Base-by-base conservation (phyloP, 176 grass and related monocot genomes). In the Elaeis guineensis region DNA sequence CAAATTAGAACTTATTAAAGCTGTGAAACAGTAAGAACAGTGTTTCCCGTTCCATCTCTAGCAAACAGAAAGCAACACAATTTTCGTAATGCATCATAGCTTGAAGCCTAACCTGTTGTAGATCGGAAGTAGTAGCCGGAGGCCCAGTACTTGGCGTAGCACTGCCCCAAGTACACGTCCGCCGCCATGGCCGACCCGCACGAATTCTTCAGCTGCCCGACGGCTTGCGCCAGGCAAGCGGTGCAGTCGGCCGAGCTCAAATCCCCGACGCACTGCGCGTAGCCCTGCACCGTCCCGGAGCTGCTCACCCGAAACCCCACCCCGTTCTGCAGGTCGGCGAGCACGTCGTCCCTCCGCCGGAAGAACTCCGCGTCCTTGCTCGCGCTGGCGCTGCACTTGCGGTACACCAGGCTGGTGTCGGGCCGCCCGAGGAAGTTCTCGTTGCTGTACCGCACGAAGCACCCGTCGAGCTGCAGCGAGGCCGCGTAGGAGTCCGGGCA, bases 101-200 rank as follows among this genome's bases (percentile, higher is more conserved):
- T 52, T 23, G 68, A 23, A 44, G 35, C 35, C 52, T 11, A 69
- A 98, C 94, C 88, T 71, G 59, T 67, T 25, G 88, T 53, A 0
- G 88, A 61, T 20, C 66, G 79, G 61, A 89, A 83, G 79, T 85
- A 85, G 61, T 89, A 76, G 5, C 84, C 94, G 75, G 49, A 76
- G 25, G 94, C 94, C 94, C 85, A 98, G 17, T 98, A 98, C 64
- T 79, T 58, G 65, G 90, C 88, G 75, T 93, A 98, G 79, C 94
- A 98, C 78, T 93, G 84, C 16, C 82, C 82, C 39, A 98, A 69
- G 84, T 86, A 92, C 18, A 93, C 88, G 58, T 93, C 88, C 12
- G 73, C 94, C 29, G 85, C 84, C 0, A 92, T 77, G 56, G 94
- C 79, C n/a, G 76, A 75, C 55, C 82, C 82, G 58, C 94, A 98